Conservation (phyloP, 352 stramenopile genomes). For the Phytophthora pluvialis region DNA sequence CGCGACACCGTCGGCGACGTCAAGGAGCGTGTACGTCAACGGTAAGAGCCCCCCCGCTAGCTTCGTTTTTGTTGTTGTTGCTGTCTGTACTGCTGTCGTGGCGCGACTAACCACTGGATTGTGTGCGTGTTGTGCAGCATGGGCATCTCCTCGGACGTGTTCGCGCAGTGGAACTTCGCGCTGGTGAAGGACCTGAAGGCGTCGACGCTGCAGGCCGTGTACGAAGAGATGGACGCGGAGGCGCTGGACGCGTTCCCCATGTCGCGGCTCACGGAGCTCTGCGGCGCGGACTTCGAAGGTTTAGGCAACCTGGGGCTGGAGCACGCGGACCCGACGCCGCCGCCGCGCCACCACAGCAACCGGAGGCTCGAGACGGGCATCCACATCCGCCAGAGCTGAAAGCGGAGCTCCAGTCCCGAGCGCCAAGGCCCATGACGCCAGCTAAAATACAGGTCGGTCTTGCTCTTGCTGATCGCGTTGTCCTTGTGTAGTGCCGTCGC, state of each 20-base stretch:
- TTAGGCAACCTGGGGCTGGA: slow-evolving; percentile 72
- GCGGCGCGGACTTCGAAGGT: slow-evolving; percentile 57
- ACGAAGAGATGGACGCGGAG: slow-evolving; percentile 69
- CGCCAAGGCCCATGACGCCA: background rate
- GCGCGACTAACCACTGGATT: slow-evolving; percentile 9
- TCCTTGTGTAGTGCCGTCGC: slow-evolving; percentile 25
- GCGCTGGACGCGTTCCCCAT: slow-evolving; percentile 61
- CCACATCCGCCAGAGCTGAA: slow-evolving; percentile 78
- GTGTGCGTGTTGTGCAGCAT: slow-evolving; percentile 49
- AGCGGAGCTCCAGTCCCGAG: too few species aligned
- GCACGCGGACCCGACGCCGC: slow-evolving; percentile 64
- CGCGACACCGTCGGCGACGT: slow-evolving; percentile 70
- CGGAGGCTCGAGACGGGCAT: slow-evolving; percentile 86
- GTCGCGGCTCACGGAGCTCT: slow-evolving; percentile 66
- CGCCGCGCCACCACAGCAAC: slow-evolving; percentile 36
- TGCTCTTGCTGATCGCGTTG: slow-evolving; percentile 13
- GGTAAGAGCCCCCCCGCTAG: slow-evolving; percentile 32
- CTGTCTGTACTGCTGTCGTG: slow-evolving; percentile 17
- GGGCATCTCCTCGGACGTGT: slow-evolving; percentile 67
- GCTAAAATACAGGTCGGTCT: slow-evolving; percentile 16
- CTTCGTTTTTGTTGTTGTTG: slow-evolving; percentile 7
- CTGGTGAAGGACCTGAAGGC: slow-evolving; percentile 83
- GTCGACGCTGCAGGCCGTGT: slow-evolving; percentile 56
- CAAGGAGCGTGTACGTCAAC: slow-evolving; percentile 72
- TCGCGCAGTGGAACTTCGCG: slow-evolving; percentile 75